phyloP scores from a whole-genome alignment of 2,329 filamentous ascomycete species.

The Aspergillus tamarii region DNA sequence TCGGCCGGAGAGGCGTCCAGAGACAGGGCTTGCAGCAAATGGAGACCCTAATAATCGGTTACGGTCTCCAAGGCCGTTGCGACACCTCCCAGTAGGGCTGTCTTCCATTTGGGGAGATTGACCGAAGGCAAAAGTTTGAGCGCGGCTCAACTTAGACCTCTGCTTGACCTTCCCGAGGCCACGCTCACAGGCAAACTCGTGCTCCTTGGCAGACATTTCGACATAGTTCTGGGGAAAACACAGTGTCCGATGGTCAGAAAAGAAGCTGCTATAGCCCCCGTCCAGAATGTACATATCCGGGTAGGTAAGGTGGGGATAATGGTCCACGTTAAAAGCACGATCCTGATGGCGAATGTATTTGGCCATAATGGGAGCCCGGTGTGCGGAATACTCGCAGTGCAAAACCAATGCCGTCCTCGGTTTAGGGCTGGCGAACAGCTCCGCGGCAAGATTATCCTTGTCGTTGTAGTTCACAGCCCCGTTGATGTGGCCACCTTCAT shows the following conservation, averaged over 20 bases:
- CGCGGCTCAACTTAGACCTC: constrained; percentile 79
- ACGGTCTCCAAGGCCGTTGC: constrained; percentile 36
- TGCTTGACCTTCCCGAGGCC: constrained; percentile 93
- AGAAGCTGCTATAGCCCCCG: constrained; percentile 95
- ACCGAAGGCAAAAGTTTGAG: constrained; percentile 94
- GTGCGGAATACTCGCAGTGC: constrained; percentile 97
- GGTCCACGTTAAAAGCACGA: constrained; percentile 79
- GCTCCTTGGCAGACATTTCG: constrained; percentile 91
- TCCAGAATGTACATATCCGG: constrained; percentile 97
- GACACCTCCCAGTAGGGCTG: constrained; percentile 60
- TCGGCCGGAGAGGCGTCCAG: constrained; percentile 41
- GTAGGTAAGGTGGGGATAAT: constrained; percentile 87
- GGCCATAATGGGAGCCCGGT: constrained; percentile 94
- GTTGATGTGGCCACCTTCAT: constrained; percentile 92
- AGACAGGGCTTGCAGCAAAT: constrained; percentile 39
- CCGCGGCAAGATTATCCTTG: constrained; percentile 80
- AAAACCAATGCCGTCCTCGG: constrained; percentile 83
- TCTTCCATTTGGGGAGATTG: constrained; percentile 65
- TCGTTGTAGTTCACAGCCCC: constrained; percentile 96
- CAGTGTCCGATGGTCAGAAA: constrained; percentile 72
- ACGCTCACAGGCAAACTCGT: constrained; percentile 89
- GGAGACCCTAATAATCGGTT: constrained; percentile 38
- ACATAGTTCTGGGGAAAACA: constrained; percentile 97
- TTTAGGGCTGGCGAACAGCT: constrained; percentile 73
- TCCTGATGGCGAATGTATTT: constrained; percentile 90